Base-by-base conservation (phyloP, 192 early-diverging fungal species). In the Gigaspora rosea region DNA sequence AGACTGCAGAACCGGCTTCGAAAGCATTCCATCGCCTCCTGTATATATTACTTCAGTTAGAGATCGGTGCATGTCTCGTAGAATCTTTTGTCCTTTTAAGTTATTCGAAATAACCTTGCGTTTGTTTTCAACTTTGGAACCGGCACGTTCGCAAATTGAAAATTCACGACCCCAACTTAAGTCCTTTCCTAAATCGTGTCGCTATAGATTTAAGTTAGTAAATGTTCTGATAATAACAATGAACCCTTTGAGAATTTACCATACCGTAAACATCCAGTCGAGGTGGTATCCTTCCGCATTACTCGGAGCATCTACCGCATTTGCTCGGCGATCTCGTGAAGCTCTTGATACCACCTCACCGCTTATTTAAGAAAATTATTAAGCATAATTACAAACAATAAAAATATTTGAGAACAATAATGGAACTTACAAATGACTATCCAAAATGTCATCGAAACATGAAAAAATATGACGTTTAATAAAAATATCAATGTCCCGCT, bases 241-340 rank as follows among this genome's bases (percentile, higher is more conserved):
- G 13, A 76, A 66, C 3, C 10, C 49, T 76, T 51, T 76, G 18
- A 75, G 59, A 63, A 75, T 63, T 50, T 61, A 65, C 12, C 62
- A 73, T 74, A 78, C 78, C 71, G 78, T 74, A 20, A 78, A 78
- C 49, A 78, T 78, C 78, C 78, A 78, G 16, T 75, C 71, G 0
- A 78, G 18, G 47, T 78, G 78, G 10, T 78, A 78, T 1, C 70
- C 78, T 72, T 78, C 78, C 41, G 71, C 70, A 49, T 78, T 73
- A 54, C 12, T 35, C 22, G 71, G 72, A 15, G 78, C 70, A 73
- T 78, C 78, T 52, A 74, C 15, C n/a, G 78, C 70, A 22, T 63
- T 27, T 65, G 32, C 72, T 73, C 49, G 59, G 20, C 61, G 78
- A 74, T 78, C 49, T 22, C 61, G 59, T 15, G 78, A 78, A 27